These are phyloP conservation scores for Myxozyma sirexii DNA, from an alignment of 805 yeast genomes.

Conservation along the genomic window DNA sequence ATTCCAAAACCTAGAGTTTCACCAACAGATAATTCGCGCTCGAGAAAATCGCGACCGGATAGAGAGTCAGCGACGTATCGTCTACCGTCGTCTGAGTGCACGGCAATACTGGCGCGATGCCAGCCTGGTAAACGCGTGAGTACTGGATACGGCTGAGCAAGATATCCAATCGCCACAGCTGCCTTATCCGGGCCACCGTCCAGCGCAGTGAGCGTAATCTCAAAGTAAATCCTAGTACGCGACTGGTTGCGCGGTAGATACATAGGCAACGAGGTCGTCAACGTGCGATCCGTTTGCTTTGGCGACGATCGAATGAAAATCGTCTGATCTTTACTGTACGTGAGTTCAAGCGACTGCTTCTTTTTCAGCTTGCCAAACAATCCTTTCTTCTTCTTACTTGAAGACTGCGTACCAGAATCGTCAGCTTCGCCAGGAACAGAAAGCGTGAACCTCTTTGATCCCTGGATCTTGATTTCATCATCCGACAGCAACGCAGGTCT, in stretches of 20 bases:
- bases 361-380: background rate
- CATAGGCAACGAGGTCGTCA: conserved; percentile 21
- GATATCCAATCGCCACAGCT: conserved; percentile 37
- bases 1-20: conserved; percentile 39
- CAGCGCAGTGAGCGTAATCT: conserved; percentile 34
- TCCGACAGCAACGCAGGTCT: background rate
- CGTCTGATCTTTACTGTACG: background rate
- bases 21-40: conserved; percentile 28
- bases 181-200: conserved; percentile 33
- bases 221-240: conserved; percentile 33
- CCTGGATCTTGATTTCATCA: background rate
- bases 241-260: background rate
- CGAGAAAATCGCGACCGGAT: conserved; percentile 34
- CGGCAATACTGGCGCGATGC: conserved; percentile 40
- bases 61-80: conserved; percentile 36
- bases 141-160: conserved; percentile 39
- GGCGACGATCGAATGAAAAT: conserved; percentile 8
- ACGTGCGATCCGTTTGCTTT: conserved; percentile 17
- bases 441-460: background rate
- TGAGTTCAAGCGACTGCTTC: background rate
- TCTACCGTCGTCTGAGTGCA: conserved; percentile 39
- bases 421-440: background rate
- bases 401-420: too few species aligned
- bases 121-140: conserved; percentile 39
- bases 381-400: background rate